phyloP scores from a whole-genome alignment of 2,329 filamentous ascomycete species.

The Tetracladium maxilliforme region DNA sequence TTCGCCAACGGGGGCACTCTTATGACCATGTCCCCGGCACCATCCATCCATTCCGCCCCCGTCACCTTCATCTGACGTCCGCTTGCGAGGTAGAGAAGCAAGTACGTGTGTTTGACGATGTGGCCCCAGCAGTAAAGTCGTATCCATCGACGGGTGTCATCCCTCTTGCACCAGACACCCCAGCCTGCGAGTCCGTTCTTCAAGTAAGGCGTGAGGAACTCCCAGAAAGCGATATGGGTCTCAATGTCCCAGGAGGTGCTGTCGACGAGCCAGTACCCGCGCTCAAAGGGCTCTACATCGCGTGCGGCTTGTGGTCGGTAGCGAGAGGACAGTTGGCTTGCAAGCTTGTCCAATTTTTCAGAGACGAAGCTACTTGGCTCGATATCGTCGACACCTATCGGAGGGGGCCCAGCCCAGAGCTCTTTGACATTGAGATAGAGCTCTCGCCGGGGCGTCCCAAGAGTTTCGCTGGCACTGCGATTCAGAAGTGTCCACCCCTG shows the following conservation, averaged over 20 bases:
- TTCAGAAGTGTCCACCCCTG: no score
- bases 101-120: slow-evolving; percentile 56
- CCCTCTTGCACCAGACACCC: slow-evolving; percentile 44
- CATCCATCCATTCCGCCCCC: slow-evolving; percentile 52
- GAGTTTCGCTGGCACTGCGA: no score
- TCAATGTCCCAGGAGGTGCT: slow-evolving; percentile 35
- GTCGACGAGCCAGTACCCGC: slow-evolving; percentile 65
- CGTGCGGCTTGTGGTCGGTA: slow-evolving; percentile 39
- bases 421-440: no score
- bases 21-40: slow-evolving; percentile 37
- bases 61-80: slow-evolving; percentile 42
- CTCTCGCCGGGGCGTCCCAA: no score
- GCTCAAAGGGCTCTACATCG: slow-evolving; percentile 41
- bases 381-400: no score
- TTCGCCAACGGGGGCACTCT: no score
- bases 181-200: slow-evolving; percentile 45
- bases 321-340: slow-evolving; percentile 31
- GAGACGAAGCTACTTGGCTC: no score
- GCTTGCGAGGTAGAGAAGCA: slow-evolving; percentile 61
- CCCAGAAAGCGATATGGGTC: slow-evolving; percentile 41
- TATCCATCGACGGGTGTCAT: neutral
- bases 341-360: no score
- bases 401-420: no score
- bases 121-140: slow-evolving; percentile 65
- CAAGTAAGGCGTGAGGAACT: slow-evolving; percentile 44